Percentiles rank a stretch among this genome's conserved stretches.
These are phyloP conservation scores for Aureobasidium mangrovei DNA, from an alignment of 2,329 filamentous ascomycete species.

Conservation along the genomic window DNA sequence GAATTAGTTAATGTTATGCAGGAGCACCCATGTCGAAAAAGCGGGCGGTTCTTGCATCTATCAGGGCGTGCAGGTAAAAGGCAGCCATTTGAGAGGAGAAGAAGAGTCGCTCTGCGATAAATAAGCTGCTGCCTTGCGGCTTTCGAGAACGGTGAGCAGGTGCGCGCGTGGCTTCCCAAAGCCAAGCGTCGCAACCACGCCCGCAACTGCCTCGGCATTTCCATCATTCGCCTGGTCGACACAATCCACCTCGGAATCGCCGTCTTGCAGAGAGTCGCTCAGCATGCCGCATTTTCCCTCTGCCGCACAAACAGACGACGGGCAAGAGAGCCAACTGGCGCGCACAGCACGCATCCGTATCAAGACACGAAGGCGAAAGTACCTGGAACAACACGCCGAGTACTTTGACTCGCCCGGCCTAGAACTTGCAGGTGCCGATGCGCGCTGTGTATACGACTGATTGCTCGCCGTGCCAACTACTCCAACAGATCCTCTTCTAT, in stretches of 20 bases:
- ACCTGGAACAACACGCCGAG: slow-evolving; percentile 60
- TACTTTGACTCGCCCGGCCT: slow-evolving; percentile 57
- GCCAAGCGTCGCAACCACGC: slow-evolving; percentile 1
- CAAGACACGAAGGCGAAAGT: slow-evolving; percentile 71
- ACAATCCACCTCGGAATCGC: neutral
- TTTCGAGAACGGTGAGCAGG: slow-evolving; percentile 4
- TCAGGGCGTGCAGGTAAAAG: neutral
- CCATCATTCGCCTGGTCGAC: neutral
- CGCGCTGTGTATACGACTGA: slow-evolving; percentile 10
- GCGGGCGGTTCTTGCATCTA: neutral
- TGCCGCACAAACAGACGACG: neutral
- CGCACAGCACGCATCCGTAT: slow-evolving; percentile 41
- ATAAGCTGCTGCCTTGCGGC: slow-evolving; percentile 13
- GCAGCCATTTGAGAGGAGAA: slow-evolving; percentile 11
- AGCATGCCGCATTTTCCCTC: slow-evolving; percentile 12
- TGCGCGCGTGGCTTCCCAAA: slow-evolving; percentile 7
- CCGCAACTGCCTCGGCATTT: slow-evolving; percentile 10
- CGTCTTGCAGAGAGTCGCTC: neutral
- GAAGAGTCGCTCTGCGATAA: neutral
- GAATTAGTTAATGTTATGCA: neutral
- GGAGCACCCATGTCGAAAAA: slow-evolving; percentile 2
- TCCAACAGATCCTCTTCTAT: slow-evolving; percentile 62
- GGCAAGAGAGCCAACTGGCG: slow-evolving; percentile 17
- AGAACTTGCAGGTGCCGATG: slow-evolving; percentile 48
- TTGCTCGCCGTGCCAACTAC: slow-evolving; percentile 12